Percentiles rank a stretch among this genome's conserved stretches.
phyloP scores from a whole-genome alignment of 257 asterid genomes.

The Cruciata laevipes region DNA sequence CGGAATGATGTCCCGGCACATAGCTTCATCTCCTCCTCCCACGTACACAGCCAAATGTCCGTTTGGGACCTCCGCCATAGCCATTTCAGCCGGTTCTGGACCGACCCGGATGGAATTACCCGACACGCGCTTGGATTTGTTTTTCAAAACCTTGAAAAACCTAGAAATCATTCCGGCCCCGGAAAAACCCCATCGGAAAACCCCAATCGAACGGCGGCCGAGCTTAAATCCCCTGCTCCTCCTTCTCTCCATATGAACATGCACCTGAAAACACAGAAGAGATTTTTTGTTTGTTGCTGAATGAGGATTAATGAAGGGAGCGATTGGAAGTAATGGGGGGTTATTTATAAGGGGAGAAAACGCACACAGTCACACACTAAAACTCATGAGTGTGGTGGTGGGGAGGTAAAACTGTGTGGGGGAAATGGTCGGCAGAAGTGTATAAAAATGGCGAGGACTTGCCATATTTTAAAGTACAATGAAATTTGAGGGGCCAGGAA shows the following conservation, averaged over 20 bases:
- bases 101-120: constrained; percentile 34
- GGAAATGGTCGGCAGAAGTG: too few species aligned
- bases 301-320: too few species aligned
- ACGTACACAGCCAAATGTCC: constrained; percentile 77
- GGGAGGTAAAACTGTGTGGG: too few species aligned
- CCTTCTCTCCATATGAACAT: constrained; percentile 6
- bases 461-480: too few species aligned
- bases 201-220: constrained; percentile 29
- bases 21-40: constrained; percentile 36
- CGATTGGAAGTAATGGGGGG: too few species aligned
- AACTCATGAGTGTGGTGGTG: too few species aligned
- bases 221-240: constrained; percentile 42
- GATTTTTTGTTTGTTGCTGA: neutral
- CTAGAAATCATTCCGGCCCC: constrained; percentile 28
- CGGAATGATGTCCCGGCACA: constrained; percentile 58
- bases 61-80: constrained; percentile 27
- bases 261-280: neutral
- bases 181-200: constrained; percentile 26
- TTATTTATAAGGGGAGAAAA: too few species aligned
- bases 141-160: constrained; percentile 29
- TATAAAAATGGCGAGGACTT: too few species aligned
- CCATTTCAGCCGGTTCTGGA: constrained; percentile 11
- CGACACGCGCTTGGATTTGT: constrained; percentile 12
- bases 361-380: too few species aligned
- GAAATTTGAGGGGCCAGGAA: too few species aligned